These are phyloP conservation scores for Aspergillus sclerotialis DNA, from an alignment of 2,329 filamentous ascomycete species.

Conservation along the genomic window DNA sequence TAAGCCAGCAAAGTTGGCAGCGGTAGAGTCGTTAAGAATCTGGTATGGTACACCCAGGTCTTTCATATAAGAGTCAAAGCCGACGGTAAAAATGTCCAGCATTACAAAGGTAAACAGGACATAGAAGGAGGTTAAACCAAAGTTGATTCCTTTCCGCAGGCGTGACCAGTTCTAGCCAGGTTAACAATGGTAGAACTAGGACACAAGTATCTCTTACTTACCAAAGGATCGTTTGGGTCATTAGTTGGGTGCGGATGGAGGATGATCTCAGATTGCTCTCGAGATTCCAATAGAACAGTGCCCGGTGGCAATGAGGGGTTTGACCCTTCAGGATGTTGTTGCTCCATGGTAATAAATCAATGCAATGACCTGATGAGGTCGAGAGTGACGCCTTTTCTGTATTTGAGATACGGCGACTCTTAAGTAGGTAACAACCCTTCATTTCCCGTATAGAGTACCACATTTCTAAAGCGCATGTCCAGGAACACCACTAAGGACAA, in stretches of 20 bases:
- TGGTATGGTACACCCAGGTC: conserved; percentile 6
- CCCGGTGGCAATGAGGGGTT: no score
- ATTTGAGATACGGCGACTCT: no score
- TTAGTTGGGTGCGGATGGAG: conserved; percentile 8
- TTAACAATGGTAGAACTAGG: not conserved
- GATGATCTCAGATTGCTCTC: no score
- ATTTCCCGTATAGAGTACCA: no score
- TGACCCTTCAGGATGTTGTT: no score
- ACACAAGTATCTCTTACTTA: not conserved
- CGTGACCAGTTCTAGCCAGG: conserved; percentile 8
- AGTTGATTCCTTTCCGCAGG: conserved; percentile 5
- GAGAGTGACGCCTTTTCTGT: no score
- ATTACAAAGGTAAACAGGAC: conserved; percentile 7
- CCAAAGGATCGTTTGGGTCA: conserved; percentile 18
- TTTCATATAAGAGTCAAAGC: conserved; percentile 2
- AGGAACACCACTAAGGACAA: no score
- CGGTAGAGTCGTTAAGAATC: conserved; percentile 8
- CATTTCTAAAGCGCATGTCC: no score
- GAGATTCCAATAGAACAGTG: no score
- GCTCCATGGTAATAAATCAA: no score
- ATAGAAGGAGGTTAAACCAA: conserved; percentile 6
- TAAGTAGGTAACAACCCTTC: no score
- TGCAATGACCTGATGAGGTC: no score
- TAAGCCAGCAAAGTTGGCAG: conserved; percentile 5
- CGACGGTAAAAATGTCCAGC: not conserved